Evolutionary conservation across 1,284 basidiomycete genomes (phyloP).

Genomic region (Athelia sp.): DNA sequence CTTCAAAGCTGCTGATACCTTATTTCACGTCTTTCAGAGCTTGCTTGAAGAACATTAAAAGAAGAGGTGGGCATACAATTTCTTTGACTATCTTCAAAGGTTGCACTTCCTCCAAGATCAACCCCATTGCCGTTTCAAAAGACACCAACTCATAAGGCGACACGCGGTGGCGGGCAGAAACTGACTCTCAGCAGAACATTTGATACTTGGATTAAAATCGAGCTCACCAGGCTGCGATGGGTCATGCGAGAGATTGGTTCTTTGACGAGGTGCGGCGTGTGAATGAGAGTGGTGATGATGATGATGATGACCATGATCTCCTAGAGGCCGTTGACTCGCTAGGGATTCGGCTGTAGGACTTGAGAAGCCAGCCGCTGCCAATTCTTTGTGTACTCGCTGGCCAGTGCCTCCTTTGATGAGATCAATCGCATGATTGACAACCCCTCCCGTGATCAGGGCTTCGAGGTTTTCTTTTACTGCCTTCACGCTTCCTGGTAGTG

Average conservation of each 20-base stretch:
- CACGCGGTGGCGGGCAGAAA: constrained; percentile 59
- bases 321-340: constrained; percentile 22
- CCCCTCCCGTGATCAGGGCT: constrained; percentile 50
- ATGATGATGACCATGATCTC: constrained; percentile 32
- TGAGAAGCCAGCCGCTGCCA: constrained; percentile 24
- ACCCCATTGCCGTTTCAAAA: constrained; percentile 57
- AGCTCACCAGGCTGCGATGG: constrained; percentile 57
- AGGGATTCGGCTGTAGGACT: constrained; percentile 12
- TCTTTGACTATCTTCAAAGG: constrained; percentile 34
- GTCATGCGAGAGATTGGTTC: constrained; percentile 60
- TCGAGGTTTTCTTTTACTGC: constrained; percentile 78
- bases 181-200: constrained; percentile 26
- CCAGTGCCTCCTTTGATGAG: constrained; percentile 71
- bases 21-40: constrained; percentile 42
- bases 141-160: constrained; percentile 77
- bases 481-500: constrained; percentile 81
- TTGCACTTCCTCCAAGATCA: constrained; percentile 49
- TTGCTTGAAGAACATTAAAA: constrained; percentile 1
- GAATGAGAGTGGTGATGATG: constrained; percentile 39
- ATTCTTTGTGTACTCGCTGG: constrained; percentile 44
- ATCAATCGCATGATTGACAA: constrained; percentile 71
- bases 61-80: constrained; percentile 26
- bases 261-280: constrained; percentile 45
- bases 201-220: background rate
- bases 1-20: constrained; percentile 33